These are phyloP conservation scores for Cytospora mali DNA, from an alignment of 2,329 filamentous ascomycete genomes.

Conservation along the genomic window DNA sequence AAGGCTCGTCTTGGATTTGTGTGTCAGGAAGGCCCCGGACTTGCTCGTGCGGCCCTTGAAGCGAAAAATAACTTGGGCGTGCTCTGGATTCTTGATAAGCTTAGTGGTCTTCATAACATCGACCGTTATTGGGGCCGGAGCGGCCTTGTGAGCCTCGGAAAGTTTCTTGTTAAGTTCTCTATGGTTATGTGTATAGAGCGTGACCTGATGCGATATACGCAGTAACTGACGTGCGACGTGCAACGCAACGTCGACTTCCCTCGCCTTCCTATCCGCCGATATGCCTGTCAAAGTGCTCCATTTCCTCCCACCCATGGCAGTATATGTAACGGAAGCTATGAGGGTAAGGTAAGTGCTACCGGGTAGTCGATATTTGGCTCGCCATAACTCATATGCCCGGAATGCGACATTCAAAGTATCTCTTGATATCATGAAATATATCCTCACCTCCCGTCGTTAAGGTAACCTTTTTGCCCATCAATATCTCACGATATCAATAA, in stretches of 20 bases:
- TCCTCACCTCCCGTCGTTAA: neutral
- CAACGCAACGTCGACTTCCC: neutral
- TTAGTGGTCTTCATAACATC: neutral
- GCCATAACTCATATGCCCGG: neutral
- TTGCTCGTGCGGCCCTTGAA: neutral
- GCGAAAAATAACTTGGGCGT: neutral
- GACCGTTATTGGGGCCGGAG: slow-evolving; percentile 1
- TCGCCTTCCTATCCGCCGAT: neutral
- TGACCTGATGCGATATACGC: neutral
- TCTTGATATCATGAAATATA: neutral
- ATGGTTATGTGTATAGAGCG: slow-evolving; percentile 1
- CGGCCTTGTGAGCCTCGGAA: neutral
- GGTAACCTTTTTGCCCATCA: neutral
- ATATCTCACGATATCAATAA: too few species aligned
- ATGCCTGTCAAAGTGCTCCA: neutral
- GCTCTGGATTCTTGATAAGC: neutral
- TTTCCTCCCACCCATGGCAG: neutral
- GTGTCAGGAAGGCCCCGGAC: neutral
- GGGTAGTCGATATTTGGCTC: neutral
- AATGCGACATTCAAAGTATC: neutral
- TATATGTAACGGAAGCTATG: neutral
- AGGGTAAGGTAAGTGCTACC: neutral
- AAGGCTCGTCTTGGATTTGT: slow-evolving; percentile 3
- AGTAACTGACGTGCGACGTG: neutral
- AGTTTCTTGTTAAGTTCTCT: neutral